Percentiles rank a stretch among this genome's conserved stretches.
phyloP scores from a whole-genome alignment of 2,329 filamentous ascomycete genomes.

The Neofusicoccum umdonicola region DNA sequence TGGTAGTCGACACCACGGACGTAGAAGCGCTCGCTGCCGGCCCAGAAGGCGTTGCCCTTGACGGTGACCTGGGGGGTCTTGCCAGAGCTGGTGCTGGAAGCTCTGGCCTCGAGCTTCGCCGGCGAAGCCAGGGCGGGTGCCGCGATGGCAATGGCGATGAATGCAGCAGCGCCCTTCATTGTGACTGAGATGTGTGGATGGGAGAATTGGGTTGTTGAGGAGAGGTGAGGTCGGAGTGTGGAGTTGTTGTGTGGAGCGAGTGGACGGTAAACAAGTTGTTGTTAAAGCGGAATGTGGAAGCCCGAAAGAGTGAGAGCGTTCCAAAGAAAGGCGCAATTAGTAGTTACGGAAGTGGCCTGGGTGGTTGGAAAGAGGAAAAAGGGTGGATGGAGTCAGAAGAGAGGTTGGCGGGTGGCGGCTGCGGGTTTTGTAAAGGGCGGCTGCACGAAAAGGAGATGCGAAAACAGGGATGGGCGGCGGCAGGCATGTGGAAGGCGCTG shows the following conservation, averaged over 20 bases:
- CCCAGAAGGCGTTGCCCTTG: conserved; percentile 66
- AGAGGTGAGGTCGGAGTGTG: background rate
- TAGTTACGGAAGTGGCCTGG: conserved; percentile 2
- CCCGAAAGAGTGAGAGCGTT: conserved; percentile 18
- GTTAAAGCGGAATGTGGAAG: conserved; percentile 5
- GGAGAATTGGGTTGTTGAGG: background rate
- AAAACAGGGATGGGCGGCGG: conserved; percentile 7
- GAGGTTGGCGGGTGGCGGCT: conserved; percentile 10
- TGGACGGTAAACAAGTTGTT: background rate
- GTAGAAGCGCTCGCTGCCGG: conserved; percentile 60
- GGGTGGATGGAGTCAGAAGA: background rate
- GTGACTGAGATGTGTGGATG: conserved; percentile 24
- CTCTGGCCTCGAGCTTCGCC: conserved; percentile 31
- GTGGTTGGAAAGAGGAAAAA: background rate
- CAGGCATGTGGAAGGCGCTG: conserved; percentile 7
- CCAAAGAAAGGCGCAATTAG: conserved; percentile 15
- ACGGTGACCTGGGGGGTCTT: conserved; percentile 57
- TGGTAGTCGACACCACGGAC: conserved; percentile 65
- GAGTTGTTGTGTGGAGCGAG: conserved; percentile 1
- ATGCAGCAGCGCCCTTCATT: conserved; percentile 56
- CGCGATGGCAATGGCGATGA: conserved; percentile 46
- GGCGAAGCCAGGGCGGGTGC: conserved; percentile 47
- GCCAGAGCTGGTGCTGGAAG: conserved; percentile 36
- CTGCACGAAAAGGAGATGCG: background rate
- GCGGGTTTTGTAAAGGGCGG: conserved; percentile 15